Evolutionary conservation across 768 basidiomycete species (phyloP).

Genomic region (Panellus pusillus): DNA sequence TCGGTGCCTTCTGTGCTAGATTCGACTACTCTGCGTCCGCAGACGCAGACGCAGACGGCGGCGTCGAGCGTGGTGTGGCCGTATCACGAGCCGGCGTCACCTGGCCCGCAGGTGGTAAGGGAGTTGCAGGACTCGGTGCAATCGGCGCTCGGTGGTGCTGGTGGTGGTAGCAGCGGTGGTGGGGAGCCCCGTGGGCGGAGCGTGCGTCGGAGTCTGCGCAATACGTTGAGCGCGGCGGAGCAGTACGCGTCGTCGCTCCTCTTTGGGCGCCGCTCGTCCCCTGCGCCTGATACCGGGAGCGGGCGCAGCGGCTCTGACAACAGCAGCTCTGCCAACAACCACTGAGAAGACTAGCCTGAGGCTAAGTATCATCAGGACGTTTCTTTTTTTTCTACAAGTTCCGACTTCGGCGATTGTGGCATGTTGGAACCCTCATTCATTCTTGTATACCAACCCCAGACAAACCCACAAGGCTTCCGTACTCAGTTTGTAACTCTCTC

Average conservation of each 20-base stretch:
- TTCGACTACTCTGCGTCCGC: background rate
- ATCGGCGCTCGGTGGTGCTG: constrained; percentile 27
- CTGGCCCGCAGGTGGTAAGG: constrained; percentile 31
- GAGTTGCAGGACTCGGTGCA: constrained; percentile 45
- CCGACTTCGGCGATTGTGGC: background rate
- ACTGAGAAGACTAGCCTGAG: background rate
- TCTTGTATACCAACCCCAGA: constrained; percentile 14
- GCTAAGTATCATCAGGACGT: background rate
- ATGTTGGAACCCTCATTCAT: constrained; percentile 10
- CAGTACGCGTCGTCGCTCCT: constrained; percentile 65
- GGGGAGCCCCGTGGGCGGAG: constrained; percentile 55
- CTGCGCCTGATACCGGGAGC: constrained; percentile 6
- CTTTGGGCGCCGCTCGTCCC: constrained; percentile 52
- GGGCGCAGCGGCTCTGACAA: background rate
- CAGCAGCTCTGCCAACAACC: background rate
- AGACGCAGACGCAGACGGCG: constrained; percentile 7
- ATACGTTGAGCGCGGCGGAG: constrained; percentile 68
- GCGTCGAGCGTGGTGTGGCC: constrained; percentile 40
- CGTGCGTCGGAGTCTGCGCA: constrained; percentile 65
- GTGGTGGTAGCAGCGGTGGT: constrained; percentile 29
- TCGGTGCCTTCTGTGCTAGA: background rate
- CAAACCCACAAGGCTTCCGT: background rate
- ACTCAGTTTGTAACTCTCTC: background rate
- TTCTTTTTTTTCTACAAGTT: background rate
- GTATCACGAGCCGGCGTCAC: constrained; percentile 40